Conservation (phyloP, 2,329 filamentous ascomycete genomes). For the Exserohilum rostratum region DNA sequence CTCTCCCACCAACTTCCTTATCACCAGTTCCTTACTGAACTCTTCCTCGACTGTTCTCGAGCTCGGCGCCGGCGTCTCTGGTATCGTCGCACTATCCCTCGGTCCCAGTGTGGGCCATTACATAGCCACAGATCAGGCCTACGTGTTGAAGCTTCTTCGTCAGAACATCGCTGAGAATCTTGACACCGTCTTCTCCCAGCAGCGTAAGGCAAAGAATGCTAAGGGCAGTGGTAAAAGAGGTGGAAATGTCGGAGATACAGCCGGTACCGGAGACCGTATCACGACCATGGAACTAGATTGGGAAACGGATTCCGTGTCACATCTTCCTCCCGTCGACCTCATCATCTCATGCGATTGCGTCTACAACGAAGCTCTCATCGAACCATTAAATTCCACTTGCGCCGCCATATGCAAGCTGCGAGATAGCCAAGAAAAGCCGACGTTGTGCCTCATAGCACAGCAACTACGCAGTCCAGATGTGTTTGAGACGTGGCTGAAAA, state of each 20-base stretch:
- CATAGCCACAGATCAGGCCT: slow-evolving; percentile 85
- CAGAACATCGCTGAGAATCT: slow-evolving; percentile 74
- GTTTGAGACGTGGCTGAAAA: slow-evolving; percentile 78
- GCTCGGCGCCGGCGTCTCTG: slow-evolving; percentile 86
- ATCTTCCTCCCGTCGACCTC: slow-evolving; percentile 66
- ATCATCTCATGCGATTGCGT: slow-evolving; percentile 91
- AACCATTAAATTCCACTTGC: slow-evolving; percentile 82
- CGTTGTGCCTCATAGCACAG: slow-evolving; percentile 83
- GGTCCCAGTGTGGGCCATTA: slow-evolving; percentile 67
- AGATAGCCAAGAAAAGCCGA: slow-evolving; percentile 52
- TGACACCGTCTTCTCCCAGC: slow-evolving; percentile 14
- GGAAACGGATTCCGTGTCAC: slow-evolving; percentile 65
- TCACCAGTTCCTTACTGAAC: slow-evolving; percentile 60
- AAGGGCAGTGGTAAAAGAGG: background rate
- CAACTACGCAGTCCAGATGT: slow-evolving; percentile 86
- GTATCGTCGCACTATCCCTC: slow-evolving; percentile 74
- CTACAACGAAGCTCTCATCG: slow-evolving; percentile 87
- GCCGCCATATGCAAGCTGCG: slow-evolving; percentile 70
- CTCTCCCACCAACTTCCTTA: slow-evolving; percentile 67
- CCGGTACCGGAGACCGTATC: slow-evolving; percentile 11
- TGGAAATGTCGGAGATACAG: slow-evolving; percentile 26
- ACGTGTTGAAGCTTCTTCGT: slow-evolving; percentile 77
- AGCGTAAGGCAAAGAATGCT: background rate
- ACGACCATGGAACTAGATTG: slow-evolving; percentile 70
- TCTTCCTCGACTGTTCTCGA: slow-evolving; percentile 70